Conservation (phyloP, 495 filamentous ascomycete species). For the Platismatia glauca region DNA sequence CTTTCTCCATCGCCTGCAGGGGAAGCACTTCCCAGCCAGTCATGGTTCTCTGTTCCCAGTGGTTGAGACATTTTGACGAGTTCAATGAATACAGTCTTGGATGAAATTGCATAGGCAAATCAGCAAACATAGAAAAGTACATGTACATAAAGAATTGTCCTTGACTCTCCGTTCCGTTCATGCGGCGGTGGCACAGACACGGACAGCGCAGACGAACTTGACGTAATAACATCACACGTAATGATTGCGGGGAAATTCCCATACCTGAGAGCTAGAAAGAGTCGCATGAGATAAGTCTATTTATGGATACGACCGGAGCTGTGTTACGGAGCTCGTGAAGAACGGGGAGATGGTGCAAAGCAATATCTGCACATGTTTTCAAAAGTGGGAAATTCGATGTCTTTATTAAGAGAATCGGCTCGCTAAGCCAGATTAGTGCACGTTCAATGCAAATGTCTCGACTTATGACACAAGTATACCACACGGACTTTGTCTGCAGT, state of each 20-base stretch:
- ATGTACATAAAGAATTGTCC: neutral
- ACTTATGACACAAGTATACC: neutral
- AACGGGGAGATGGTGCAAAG: neutral
- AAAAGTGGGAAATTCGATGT: neutral
- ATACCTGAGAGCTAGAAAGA: neutral
- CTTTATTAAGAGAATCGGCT: neutral
- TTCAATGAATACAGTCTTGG: neutral
- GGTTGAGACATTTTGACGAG: neutral
- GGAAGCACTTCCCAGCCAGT: constrained; percentile 3
- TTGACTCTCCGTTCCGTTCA: neutral
- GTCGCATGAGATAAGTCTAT: neutral
- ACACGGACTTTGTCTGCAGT: neutral
- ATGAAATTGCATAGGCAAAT: neutral
- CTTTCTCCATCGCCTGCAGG: neutral
- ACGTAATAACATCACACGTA: constrained; percentile 4
- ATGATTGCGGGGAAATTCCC: neutral
- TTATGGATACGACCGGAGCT: neutral
- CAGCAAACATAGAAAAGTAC: neutral
- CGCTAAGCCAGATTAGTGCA: neutral
- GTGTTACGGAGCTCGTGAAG: neutral
- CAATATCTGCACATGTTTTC: neutral
- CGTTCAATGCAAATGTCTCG: neutral
- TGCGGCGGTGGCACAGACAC: neutral
- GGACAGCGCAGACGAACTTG: constrained; percentile 2
- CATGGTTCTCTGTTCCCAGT: neutral